phyloP scores from a whole-genome alignment of 1,284 basidiomycete genomes.

The Meripilus lineatus region DNA sequence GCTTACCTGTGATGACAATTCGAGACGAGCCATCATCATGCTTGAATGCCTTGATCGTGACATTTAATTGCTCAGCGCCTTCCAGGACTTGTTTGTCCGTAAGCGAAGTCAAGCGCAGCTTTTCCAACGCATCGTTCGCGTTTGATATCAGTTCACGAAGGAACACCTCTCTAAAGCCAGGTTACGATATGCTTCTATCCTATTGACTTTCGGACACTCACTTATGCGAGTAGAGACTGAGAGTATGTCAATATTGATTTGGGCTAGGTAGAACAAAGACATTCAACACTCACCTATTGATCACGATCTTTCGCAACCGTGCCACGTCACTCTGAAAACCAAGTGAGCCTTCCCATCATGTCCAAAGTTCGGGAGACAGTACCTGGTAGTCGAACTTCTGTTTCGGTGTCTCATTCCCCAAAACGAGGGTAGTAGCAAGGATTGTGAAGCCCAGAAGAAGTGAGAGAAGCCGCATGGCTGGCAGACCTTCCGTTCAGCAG shows the following conservation, averaged over 20 bases:
- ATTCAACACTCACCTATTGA: constrained; percentile 77
- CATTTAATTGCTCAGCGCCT: constrained; percentile 71
- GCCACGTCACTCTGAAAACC: constrained; percentile 79
- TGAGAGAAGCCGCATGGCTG: constrained; percentile 4
- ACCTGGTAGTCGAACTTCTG: constrained; percentile 79
- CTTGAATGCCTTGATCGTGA: constrained; percentile 77
- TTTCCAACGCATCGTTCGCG: constrained; percentile 93
- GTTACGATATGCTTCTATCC: constrained; percentile 3
- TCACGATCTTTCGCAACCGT: constrained; percentile 86
- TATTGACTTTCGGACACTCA: constrained; percentile 23
- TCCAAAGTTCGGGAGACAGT: not conserved
- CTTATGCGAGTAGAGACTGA: constrained; percentile 75
- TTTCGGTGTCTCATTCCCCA: constrained; percentile 43
- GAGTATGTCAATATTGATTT: not conserved
- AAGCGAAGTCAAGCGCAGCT: constrained; percentile 79
- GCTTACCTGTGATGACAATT: constrained; percentile 78
- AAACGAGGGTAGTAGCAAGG: constrained; percentile 46
- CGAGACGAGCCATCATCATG: constrained; percentile 58
- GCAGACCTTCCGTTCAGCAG: not conserved
- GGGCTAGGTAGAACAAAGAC: constrained; percentile 4
- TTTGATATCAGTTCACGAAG: constrained; percentile 92
- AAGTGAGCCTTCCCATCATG: constrained; percentile 2
- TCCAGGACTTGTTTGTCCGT: constrained; percentile 75
- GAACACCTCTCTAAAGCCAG: constrained; percentile 73
- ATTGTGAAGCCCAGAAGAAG: constrained; percentile 25